These are phyloP conservation scores for Paracoccidioides brasiliensis DNA, from an alignment of 2,329 filamentous ascomycete species.

Conservation along the genomic window DNA sequence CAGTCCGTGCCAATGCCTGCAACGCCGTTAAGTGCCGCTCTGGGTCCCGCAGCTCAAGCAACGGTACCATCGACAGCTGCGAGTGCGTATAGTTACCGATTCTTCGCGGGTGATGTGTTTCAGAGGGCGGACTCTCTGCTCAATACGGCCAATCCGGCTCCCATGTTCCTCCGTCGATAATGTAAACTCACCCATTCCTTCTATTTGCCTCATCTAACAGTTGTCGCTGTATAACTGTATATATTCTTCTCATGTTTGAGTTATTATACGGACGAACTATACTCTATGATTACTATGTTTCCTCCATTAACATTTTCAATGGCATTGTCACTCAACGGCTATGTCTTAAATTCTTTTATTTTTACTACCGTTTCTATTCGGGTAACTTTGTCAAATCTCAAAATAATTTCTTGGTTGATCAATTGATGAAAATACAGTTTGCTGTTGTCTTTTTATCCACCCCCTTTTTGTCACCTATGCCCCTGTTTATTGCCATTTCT, in stretches of 20 bases:
- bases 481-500: neutral
- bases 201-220: neutral
- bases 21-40: slow-evolving; percentile 75
- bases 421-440: neutral
- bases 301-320: too few species aligned
- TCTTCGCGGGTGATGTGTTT: slow-evolving; percentile 38
- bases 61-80: slow-evolving; percentile 57
- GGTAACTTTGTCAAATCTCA: neutral
- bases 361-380: neutral
- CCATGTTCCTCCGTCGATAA: slow-evolving; percentile 30
- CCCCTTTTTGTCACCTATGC: neutral
- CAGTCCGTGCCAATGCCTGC: slow-evolving; percentile 55
- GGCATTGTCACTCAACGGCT: neutral
- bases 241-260: neutral
- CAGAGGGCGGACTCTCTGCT: slow-evolving; percentile 37
- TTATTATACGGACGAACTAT: too few species aligned
- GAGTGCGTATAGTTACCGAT: slow-evolving; percentile 36
- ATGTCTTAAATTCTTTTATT: neutral
- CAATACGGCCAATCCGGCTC: slow-evolving; percentile 30
- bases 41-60: slow-evolving; percentile 66
- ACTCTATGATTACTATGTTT: too few species aligned
- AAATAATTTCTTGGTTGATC: neutral
- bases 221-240: neutral
- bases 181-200: neutral
- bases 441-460: too few species aligned